A percentile compares a stretch with the other conserved stretches of the same genome.
phyloP scores from a whole-genome alignment of 2,329 filamentous ascomycete genomes.

The Colletotrichum sp. region DNA sequence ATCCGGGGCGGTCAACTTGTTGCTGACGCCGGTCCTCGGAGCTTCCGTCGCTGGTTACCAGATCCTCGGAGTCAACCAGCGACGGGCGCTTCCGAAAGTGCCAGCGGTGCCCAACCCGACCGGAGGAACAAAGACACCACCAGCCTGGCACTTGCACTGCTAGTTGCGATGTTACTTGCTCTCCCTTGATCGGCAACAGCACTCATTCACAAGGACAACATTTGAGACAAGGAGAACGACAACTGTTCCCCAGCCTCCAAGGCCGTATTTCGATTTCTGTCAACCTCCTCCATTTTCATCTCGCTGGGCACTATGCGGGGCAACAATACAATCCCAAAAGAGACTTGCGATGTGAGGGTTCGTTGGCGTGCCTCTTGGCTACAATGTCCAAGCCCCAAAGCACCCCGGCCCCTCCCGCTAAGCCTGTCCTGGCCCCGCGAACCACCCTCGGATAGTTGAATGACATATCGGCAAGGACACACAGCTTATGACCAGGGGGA shows the following conservation, averaged over 20 bases:
- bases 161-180: not conserved
- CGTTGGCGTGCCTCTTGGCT: not conserved
- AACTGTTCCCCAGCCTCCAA: not conserved
- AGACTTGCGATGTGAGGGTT: not conserved
- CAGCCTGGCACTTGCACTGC: not conserved
- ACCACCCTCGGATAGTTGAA: conserved; percentile 3
- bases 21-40: not conserved
- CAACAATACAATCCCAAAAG: not conserved
- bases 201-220: not conserved
- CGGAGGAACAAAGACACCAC: not conserved
- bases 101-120: not conserved
- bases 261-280: not conserved
- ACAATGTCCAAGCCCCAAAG: not conserved
- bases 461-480: not conserved
- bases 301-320: not conserved
- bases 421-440: not conserved
- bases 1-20: not conserved
- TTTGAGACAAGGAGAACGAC: not conserved
- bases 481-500: not conserved
- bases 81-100: not conserved
- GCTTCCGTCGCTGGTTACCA: not conserved
- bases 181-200: not conserved
- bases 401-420: not conserved
- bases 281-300: not conserved
- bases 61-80: not conserved